Base-by-base conservation (phyloP, 1,284 basidiomycete species). In the Ceratobasidium sp. region DNA sequence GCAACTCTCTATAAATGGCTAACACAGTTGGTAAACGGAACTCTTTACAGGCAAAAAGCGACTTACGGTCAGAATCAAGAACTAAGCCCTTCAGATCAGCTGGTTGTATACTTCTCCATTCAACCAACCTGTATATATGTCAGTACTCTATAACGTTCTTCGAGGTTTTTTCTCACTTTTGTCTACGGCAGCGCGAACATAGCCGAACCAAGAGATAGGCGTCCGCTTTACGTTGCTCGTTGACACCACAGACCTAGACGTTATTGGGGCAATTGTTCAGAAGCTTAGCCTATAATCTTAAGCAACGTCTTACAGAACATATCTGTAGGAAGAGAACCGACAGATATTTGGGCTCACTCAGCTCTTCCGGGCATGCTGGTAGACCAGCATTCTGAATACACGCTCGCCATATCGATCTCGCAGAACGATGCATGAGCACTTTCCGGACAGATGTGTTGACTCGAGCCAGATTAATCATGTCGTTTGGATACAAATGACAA, bases 391-490 rank as follows among this genome's bases (percentile, higher is more conserved):
- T 71, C 46, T 39, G 39, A 10, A 59, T 58, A 18, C 55, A 43
- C 12, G 30, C 43, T 8, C 43, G 55, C 57, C 67, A 71, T 32
- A 71, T 70, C 10, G 57, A 18, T 18, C 43, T 18, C 1, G 67
- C 41, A 14, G 67, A 71, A 2, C 45, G 45, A 36, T 36, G 41
- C 67, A 71, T 59, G 14, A 71, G 23, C n/a, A 59, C 28, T 10
- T 36, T 36, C 16, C 67, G 67, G 30, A 71, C 30, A 2, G 28
- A 36, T 18, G n/a, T 71, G 34, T 71, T 71, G 9, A 57, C 32
- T 8, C 55, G 67, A 36, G 67, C 67, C 6, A 71, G 55, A 9
- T 57, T 36, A 16, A 57, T 41, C 28, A 70, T n/a, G 26, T 70
- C 65, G 6, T 36, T 32, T 34, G 32, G 30, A 36, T 36, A 34